A percentile compares a stretch with the other conserved stretches of the same genome.
Conservation (phyloP, 2,329 filamentous ascomycete species). For the Monosporascus sp. region DNA sequence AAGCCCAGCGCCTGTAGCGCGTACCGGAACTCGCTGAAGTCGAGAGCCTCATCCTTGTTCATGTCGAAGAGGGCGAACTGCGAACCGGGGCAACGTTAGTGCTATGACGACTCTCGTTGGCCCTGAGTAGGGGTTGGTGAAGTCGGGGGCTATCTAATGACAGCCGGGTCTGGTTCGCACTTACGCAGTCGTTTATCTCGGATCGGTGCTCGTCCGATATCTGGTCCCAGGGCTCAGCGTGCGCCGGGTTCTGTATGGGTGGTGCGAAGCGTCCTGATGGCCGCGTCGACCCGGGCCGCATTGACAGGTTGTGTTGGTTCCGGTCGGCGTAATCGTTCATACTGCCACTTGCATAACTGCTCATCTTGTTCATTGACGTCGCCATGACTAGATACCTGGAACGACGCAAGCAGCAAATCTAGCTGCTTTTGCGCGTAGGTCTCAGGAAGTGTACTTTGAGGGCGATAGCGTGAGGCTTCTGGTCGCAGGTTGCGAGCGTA, state of each 20-base stretch:
- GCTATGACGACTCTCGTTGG: too few species aligned
- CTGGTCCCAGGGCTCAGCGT: conserved; percentile 32
- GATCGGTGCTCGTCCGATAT: conserved; percentile 85
- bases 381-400: conserved; percentile 8
- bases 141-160: background rate
- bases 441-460: conserved; percentile 3
- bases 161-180: conserved; percentile 25
- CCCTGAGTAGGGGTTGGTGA: background rate
- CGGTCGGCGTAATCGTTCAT: conserved; percentile 9
- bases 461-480: conserved; percentile 1
- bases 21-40: conserved; percentile 98
- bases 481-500: background rate
- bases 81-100: background rate
- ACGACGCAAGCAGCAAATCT: background rate
- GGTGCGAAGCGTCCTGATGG: conserved; percentile 25
- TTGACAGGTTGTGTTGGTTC: conserved; percentile 19
- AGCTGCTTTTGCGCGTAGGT: conserved; percentile 7
- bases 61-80: conserved; percentile 95
- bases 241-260: conserved; percentile 23
- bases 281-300: conserved; percentile 22
- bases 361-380: conserved; percentile 26
- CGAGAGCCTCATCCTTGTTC: conserved; percentile 88
- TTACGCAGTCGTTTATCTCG: conserved; percentile 88
- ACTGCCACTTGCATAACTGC: conserved; percentile 21
- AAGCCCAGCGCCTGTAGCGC: conserved; percentile 94